Percentiles rank a stretch among this genome's conserved stretches.
Conservation (phyloP, 2,329 filamentous ascomycete genomes). For the Ophiostoma montium region DNA sequence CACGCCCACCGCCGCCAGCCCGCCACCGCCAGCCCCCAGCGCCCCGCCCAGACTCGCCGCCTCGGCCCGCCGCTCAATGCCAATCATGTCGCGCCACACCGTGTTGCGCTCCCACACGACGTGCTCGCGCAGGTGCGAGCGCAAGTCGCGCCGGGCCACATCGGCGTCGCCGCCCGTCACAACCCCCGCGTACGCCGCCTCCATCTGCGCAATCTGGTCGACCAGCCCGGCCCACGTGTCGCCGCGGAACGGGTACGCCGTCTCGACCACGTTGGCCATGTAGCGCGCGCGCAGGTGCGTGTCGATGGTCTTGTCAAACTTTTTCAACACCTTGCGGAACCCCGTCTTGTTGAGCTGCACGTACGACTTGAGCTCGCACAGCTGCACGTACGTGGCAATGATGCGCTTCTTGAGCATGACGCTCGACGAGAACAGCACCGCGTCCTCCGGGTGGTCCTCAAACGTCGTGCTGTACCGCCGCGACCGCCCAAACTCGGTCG, state of each 20-base stretch:
- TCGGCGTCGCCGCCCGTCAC: constrained; percentile 69
- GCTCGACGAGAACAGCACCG: constrained; percentile 48
- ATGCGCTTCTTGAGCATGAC: constrained; percentile 90
- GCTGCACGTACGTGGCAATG: constrained; percentile 72
- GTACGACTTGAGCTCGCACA: constrained; percentile 93
- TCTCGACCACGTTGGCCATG: constrained; percentile 57
- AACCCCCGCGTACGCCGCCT: constrained; percentile 65
- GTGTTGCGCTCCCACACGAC: constrained; percentile 99
- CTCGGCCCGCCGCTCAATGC: constrained; percentile 88
- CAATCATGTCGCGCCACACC: constrained; percentile 98
- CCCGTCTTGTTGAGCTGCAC: constrained; percentile 93
- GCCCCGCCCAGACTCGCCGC: constrained; percentile 84
- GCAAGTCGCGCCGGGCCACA: constrained; percentile 68
- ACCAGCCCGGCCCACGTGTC: constrained; percentile 58
- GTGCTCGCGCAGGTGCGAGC: constrained; percentile 85
- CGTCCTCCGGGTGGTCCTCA: constrained; percentile 68
- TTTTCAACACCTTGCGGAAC: constrained; percentile 92
- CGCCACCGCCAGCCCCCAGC: constrained; percentile 50
- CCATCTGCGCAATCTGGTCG: constrained; percentile 58
- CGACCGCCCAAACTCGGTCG: constrained; percentile 44
- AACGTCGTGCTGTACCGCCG: constrained; percentile 52
- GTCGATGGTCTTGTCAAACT: constrained; percentile 94
- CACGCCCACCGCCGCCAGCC: constrained; percentile 6
- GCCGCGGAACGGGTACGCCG: constrained; percentile 68
- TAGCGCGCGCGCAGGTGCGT: constrained; percentile 66